phyloP scores from a whole-genome alignment of 2,329 filamentous ascomycete species.

The Domatiomyces catenatus region DNA sequence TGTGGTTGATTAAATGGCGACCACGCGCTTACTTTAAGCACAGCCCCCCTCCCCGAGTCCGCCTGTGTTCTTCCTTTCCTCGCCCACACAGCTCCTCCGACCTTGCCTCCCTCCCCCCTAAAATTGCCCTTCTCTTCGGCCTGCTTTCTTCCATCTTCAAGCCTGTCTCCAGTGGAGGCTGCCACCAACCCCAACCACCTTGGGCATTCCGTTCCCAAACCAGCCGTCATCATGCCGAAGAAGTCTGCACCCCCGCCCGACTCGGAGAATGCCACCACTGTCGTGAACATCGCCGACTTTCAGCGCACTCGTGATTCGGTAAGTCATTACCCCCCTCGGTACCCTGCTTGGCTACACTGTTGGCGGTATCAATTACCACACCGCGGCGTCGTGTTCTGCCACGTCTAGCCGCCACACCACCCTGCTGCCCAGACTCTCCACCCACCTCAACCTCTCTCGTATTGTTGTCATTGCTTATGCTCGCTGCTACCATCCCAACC shows the following conservation, averaged over 20 bases:
- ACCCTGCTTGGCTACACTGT: no score
- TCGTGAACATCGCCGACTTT: conserved; percentile 54
- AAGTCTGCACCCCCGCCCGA: conserved; percentile 15
- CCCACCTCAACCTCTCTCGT: neutral
- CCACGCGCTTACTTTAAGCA: neutral
- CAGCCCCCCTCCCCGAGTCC: neutral
- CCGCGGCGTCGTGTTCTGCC: neutral
- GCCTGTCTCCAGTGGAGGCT: neutral
- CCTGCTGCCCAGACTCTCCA: neutral
- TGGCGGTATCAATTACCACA: neutral
- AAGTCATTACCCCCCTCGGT: conserved; percentile 30
- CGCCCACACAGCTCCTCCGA: conserved; percentile 38
- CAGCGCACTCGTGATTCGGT: conserved; percentile 68
- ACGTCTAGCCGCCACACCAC: neutral
- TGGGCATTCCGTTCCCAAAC: neutral
- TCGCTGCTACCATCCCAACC: conserved; percentile 4
- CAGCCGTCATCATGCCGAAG: conserved; percentile 12
- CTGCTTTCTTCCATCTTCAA: conserved; percentile 2
- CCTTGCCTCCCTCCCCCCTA: conserved; percentile 31
- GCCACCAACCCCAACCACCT: neutral
- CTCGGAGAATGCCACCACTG: conserved; percentile 15
- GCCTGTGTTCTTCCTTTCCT: conserved; percentile 19
- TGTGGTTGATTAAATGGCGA: neutral
- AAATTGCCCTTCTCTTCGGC: conserved; percentile 8
- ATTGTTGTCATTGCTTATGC: neutral